Evolutionary conservation across 352 stramenopile species (phyloP).

Genomic region (Pythium myriotylum): DNA sequence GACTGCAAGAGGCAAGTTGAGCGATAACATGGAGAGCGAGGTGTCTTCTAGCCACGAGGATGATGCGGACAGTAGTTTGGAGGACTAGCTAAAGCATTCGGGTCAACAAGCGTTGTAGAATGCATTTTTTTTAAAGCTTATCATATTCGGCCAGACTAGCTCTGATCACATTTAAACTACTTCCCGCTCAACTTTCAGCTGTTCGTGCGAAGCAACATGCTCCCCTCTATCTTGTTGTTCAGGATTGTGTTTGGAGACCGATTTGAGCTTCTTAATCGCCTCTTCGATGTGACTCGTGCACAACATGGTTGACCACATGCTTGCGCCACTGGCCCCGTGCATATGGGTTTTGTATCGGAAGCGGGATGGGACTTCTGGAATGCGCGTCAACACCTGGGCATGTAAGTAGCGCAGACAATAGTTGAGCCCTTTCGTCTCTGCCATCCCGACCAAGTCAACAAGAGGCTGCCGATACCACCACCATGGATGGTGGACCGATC

Average conservation of each 20-base stretch:
- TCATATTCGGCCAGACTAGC: too few relatives aligned
- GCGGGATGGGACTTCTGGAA: not conserved
- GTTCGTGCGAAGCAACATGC: too few relatives aligned
- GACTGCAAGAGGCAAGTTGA: too few relatives aligned
- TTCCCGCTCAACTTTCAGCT: not conserved
- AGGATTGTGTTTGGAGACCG: not conserved
- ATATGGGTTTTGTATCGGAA: not conserved
- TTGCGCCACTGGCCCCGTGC: not conserved
- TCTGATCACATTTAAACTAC: too few relatives aligned
- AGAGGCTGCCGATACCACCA: slow-evolving; percentile 11
- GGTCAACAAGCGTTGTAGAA: too few relatives aligned
- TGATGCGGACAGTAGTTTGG: too few relatives aligned
- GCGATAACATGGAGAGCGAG: too few relatives aligned
- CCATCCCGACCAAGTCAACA: slow-evolving; percentile 3
- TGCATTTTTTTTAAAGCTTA: too few relatives aligned
- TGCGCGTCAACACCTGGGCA: not conserved
- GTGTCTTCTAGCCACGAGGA: too few relatives aligned
- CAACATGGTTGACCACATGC: slow-evolving; percentile 13
- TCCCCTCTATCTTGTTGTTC: not conserved
- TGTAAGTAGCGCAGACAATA: slow-evolving; percentile 8
- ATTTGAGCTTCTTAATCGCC: not conserved
- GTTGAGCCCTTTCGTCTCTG: not conserved
- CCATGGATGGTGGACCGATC: not conserved
- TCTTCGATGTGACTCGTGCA: not conserved
- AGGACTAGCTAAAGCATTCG: too few relatives aligned